Evolutionary conservation across 1,284 basidiomycete species (phyloP).

Genomic region (Cystobasidium pallidum): DNA sequence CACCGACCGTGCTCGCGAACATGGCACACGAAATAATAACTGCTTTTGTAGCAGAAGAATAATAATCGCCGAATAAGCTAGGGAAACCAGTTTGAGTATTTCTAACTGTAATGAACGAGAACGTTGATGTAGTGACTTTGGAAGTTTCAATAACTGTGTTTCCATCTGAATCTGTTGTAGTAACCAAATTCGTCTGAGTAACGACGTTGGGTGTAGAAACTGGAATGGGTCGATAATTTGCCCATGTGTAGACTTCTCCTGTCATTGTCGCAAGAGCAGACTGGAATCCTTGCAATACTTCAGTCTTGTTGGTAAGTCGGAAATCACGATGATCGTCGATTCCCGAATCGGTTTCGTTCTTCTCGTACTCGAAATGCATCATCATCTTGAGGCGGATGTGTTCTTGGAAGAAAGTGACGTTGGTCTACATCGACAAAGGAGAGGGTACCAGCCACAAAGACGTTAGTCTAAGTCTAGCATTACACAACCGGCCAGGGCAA

Average conservation of each 20-base stretch:
- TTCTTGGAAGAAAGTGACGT: conserved; percentile 43
- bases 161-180: conserved; percentile 33
- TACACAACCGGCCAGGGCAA: background rate
- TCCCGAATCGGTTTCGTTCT: conserved; percentile 50
- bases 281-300: conserved; percentile 46
- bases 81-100: conserved; percentile 44
- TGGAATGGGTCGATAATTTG: conserved; percentile 39
- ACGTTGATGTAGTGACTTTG: conserved; percentile 35
- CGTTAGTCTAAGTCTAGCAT: too few relatives aligned
- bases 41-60: conserved; percentile 1
- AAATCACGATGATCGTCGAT: conserved; percentile 50
- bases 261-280: conserved; percentile 44
- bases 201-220: conserved; percentile 32
- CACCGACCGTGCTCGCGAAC: conserved; percentile 23
- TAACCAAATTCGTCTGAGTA: conserved; percentile 33
- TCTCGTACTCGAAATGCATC: conserved; percentile 54
- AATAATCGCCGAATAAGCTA: conserved; percentile 38
- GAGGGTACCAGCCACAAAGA: background rate
- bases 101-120: conserved; percentile 43
- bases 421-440: conserved; percentile 17
- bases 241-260: conserved; percentile 31
- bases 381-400: conserved; percentile 45
- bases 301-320: conserved; percentile 50
- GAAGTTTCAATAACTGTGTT: conserved; percentile 19
- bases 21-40: conserved; percentile 31